Conservation (phyloP, 2,329 filamentous ascomycete genomes). For the Neonectria faginata region DNA sequence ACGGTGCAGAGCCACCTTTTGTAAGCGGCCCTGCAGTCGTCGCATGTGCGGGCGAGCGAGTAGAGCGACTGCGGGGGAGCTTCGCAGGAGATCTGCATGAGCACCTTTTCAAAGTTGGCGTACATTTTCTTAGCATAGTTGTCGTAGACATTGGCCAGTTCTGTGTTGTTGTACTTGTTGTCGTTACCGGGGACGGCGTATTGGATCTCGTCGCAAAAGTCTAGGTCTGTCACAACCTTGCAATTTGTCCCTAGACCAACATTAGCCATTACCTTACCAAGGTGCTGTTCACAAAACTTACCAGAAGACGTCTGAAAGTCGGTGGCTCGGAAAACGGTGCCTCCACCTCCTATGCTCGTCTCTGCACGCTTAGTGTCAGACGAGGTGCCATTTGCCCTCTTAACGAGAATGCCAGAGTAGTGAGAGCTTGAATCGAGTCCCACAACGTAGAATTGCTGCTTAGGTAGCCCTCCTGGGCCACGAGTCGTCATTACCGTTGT, state of each 20-base stretch:
- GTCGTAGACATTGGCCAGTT: conserved; percentile 82
- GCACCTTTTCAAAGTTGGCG: conserved; percentile 80
- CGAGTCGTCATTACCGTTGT: conserved; percentile 76
- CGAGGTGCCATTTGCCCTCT: conserved; percentile 62
- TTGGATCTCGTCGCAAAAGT: conserved; percentile 88
- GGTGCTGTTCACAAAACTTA: conserved; percentile 55
- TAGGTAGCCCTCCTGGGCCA: conserved; percentile 74
- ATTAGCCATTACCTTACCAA: conserved; percentile 17
- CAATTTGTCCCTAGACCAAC: conserved; percentile 76
- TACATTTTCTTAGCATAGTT: conserved; percentile 76
- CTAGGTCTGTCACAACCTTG: conserved; percentile 85
- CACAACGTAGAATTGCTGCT: conserved; percentile 88
- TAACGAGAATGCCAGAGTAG: conserved; percentile 81
- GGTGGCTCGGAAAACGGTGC: conserved; percentile 77
- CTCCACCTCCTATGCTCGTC: conserved; percentile 74
- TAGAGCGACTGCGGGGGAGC: conserved; percentile 79
- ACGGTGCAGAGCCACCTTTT: conserved; percentile 96
- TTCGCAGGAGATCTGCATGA: conserved; percentile 89
- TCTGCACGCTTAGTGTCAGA: conserved; percentile 54
- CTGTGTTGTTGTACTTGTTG: conserved; percentile 67
- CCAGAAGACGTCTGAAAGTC: conserved; percentile 83
- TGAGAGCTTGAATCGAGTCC: conserved; percentile 77
- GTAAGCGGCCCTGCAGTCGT: conserved; percentile 83
- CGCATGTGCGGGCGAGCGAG: conserved; percentile 82
- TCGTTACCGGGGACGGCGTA: conserved; percentile 91